Conservation (phyloP, 2,329 filamentous ascomycete genomes). For the Pseudonectria buxi region DNA sequence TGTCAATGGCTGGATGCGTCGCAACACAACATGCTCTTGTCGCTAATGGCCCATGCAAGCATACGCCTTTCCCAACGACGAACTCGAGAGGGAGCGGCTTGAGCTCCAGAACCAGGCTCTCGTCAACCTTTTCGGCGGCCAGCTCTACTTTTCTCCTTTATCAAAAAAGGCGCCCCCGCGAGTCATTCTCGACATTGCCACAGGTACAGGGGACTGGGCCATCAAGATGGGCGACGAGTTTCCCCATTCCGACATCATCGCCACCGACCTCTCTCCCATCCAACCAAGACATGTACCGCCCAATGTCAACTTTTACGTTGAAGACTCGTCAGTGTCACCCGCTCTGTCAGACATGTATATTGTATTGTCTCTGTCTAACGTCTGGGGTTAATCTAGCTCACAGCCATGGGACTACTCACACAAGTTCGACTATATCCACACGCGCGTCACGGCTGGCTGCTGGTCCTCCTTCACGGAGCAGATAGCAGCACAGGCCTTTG, state of each 20-base stretch:
- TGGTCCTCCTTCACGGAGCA: constrained; percentile 42
- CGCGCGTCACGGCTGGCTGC: constrained; percentile 41
- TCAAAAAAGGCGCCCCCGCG: constrained; percentile 28
- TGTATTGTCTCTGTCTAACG: too few relatives aligned
- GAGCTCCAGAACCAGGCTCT: constrained; percentile 33
- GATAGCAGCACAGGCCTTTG: constrained; percentile 45
- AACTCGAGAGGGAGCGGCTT: constrained; percentile 34
- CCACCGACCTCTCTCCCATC: constrained; percentile 62
- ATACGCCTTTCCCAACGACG: constrained; percentile 41
- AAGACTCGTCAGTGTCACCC: constrained; percentile 45
- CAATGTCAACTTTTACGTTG: constrained; percentile 69
- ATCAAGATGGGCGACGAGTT: constrained; percentile 61
- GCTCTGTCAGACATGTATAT: background rate
- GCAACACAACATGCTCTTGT: background rate
- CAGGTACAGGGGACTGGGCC: constrained; percentile 51
- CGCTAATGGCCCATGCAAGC: constrained; percentile 23
- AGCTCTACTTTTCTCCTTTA: constrained; percentile 38
- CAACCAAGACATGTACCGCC: constrained; percentile 60
- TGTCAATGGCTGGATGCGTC: constrained; percentile 3
- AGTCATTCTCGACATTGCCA: constrained; percentile 37
- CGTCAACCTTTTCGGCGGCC: constrained; percentile 32
- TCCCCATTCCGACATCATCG: constrained; percentile 51
- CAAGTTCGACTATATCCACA: constrained; percentile 50
- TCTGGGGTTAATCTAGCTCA: constrained; percentile 24
- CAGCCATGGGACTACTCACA: constrained; percentile 48